Evolutionary conservation across 192 early-diverging fungal species (phyloP).

Genomic region (Entomortierella chlamydospora): DNA sequence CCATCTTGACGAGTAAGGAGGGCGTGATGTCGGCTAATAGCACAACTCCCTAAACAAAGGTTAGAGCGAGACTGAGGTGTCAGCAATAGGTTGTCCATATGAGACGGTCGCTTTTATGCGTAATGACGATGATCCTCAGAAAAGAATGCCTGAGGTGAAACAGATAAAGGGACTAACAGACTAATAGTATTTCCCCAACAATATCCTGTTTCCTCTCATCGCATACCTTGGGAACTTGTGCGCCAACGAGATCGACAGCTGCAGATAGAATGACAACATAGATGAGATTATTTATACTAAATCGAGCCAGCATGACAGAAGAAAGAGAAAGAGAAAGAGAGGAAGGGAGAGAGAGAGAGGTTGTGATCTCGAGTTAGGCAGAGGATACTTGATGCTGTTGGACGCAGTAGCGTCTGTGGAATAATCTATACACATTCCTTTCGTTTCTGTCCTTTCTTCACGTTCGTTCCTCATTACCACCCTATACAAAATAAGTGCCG

Average conservation of each 20-base stretch:
- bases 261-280: constrained; percentile 60
- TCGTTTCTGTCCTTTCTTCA: no score
- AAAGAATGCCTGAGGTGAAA: no score
- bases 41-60: constrained; percentile 43
- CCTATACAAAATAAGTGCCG: neutral
- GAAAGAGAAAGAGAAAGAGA: neutral
- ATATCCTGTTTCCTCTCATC: neutral
- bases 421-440: no score
- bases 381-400: no score
- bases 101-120: no score
- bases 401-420: no score
- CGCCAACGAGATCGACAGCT: constrained; percentile 58
- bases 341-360: no score
- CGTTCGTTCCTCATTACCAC: neutral
- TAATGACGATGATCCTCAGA: no score
- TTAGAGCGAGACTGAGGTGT: neutral
- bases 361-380: no score
- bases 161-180: neutral
- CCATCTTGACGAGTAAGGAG: constrained; percentile 54
- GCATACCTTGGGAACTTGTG: constrained; percentile 40
- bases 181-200: neutral
- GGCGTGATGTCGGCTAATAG: constrained; percentile 58
- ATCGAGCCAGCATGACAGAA: neutral
- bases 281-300: constrained; percentile 59
- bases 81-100: neutral